Conservation (phyloP, 1,139 yeast genomes). For the Protomyces arabidopsidicola region DNA sequence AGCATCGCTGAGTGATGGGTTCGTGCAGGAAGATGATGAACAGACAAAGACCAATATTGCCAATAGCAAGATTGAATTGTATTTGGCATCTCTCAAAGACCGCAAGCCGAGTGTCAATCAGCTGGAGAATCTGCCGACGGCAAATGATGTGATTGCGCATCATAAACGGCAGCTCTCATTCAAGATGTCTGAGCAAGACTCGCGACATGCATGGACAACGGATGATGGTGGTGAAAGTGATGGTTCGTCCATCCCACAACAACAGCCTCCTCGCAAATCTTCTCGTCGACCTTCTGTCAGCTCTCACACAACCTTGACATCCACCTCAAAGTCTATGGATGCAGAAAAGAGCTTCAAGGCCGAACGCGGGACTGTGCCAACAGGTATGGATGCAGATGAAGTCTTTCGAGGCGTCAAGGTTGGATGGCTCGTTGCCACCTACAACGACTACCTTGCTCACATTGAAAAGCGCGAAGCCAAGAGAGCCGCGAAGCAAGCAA, state of each 20-base stretch:
- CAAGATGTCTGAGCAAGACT: not conserved
- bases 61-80: slow-evolving; percentile 16
- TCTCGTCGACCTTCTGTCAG: not conserved
- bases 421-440: slow-evolving; percentile 9
- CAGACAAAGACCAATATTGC: slow-evolving; percentile 5
- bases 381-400: not conserved
- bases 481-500: not conserved
- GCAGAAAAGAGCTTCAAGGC: not conserved
- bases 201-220: not conserved
- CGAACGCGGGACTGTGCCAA: not conserved
- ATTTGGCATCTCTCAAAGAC: slow-evolving; percentile 8
- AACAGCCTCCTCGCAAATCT: not conserved
- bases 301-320: not conserved
- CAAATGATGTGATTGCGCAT: slow-evolving; percentile 3
- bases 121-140: not conserved
- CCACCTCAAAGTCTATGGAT: not conserved
- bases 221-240: not conserved
- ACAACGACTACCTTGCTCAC: slow-evolving; percentile 2
- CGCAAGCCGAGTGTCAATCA: not conserved
- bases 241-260: not conserved
- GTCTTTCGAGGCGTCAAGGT: slow-evolving; percentile 23
- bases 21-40: slow-evolving; percentile 20
- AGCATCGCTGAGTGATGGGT: slow-evolving; percentile 4
- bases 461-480: not conserved
- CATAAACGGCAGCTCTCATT: not conserved